These are phyloP conservation scores for Paulownia fortunei DNA, from an alignment of 257 asterid species.

Conservation along the genomic window DNA sequence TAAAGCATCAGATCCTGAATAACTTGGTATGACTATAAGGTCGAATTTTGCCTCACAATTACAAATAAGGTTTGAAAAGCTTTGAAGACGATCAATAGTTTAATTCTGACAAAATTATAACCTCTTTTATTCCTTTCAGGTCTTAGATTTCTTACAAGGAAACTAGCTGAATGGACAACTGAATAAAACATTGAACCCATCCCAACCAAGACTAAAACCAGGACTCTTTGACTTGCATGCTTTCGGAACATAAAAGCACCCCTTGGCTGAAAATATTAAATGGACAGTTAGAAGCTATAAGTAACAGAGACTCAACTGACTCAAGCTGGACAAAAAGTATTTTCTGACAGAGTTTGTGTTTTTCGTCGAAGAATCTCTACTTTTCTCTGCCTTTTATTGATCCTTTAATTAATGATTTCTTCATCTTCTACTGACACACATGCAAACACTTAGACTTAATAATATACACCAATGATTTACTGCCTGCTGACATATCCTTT, in stretches of 20 bases:
- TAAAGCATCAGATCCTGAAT: not conserved
- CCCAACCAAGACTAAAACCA: not conserved
- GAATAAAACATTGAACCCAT: not conserved
- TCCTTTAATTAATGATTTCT: conserved; percentile 5
- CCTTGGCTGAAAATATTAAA: not conserved
- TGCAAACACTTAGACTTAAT: not conserved
- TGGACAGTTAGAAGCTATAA: not conserved
- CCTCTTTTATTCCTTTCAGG: not conserved
- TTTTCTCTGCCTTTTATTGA: not conserved
- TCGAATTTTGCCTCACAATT: not conserved
- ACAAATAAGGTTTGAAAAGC: not conserved
- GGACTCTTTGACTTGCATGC: not conserved
- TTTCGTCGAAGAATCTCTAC: not conserved
- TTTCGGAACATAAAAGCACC: not conserved
- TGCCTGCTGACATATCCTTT: conserved; percentile 30
- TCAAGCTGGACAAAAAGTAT: conserved; percentile 2
- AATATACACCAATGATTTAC: not conserved
- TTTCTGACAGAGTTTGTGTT: not conserved
- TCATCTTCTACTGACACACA: conserved; percentile 3
- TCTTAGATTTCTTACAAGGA: not conserved
- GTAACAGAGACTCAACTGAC: not conserved
- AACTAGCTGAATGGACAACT: not conserved
- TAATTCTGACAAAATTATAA: not conserved
- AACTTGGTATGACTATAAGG: not conserved
- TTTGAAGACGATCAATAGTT: not conserved